Conservation (phyloP, 345 rosid species). For the Arabidopsis suecica region DNA sequence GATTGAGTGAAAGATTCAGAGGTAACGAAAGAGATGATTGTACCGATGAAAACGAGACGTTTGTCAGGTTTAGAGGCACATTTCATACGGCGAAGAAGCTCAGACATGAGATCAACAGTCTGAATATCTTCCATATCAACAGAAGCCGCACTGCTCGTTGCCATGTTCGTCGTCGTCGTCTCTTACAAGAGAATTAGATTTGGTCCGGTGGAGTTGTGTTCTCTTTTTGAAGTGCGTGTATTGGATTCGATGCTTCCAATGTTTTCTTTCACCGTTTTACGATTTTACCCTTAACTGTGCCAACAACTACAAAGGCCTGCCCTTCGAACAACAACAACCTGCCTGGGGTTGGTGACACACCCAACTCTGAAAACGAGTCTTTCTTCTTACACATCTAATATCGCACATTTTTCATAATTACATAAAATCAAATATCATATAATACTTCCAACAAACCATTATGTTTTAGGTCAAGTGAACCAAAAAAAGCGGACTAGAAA, state of each 20-base stretch:
- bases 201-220: neutral
- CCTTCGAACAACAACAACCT: neutral
- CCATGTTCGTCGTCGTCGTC: conserved; percentile 49
- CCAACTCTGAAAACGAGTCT: conserved; percentile 13
- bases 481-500: no score
- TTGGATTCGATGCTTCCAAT: conserved; percentile 35
- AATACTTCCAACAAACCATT: no score
- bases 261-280: conserved; percentile 3
- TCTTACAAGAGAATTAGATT: conserved; percentile 32
- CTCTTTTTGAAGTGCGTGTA: conserved; percentile 10
- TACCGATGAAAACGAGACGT: conserved; percentile 93
- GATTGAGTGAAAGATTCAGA: neutral
- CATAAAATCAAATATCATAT: no score
- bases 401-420: no score
- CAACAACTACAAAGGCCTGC: neutral
- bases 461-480: no score
- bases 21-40: neutral
- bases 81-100: conserved; percentile 94
- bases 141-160: conserved; percentile 49
- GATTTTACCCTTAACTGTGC: conserved; percentile 19
- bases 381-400: neutral
- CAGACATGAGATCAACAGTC: conserved; percentile 78
- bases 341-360: conserved; percentile 34
- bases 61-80: conserved; percentile 90
- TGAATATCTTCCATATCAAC: conserved; percentile 80